A percentile compares a stretch with the other conserved stretches of the same genome.
Evolutionary conservation across 1,139 yeast species (phyloP).

Genomic region (Suhomyces bokatorum): DNA sequence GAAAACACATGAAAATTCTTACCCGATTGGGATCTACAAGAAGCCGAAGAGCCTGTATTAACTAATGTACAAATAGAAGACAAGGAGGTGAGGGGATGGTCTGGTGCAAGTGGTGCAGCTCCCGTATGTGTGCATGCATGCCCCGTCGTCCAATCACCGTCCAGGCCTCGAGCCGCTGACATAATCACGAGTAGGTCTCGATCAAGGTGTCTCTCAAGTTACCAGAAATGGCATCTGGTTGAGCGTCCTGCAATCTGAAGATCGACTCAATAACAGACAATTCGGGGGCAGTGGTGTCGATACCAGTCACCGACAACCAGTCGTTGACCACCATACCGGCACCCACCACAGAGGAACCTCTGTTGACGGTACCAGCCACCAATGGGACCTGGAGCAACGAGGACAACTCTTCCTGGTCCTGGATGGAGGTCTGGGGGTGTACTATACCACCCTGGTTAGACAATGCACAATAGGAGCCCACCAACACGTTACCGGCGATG

Average conservation of each 20-base stretch:
- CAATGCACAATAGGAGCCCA: slow-evolving; percentile 92
- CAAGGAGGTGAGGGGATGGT: neutral
- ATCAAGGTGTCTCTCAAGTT: slow-evolving; percentile 87
- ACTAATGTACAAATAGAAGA: slow-evolving; percentile 11
- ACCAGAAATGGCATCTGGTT: slow-evolving; percentile 80
- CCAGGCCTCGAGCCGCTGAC: neutral
- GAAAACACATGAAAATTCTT: neutral
- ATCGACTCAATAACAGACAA: slow-evolving; percentile 94
- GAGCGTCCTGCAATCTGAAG: slow-evolving; percentile 87
- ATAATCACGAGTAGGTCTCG: slow-evolving; percentile 62
- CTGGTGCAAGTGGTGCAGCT: neutral
- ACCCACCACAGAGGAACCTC: slow-evolving; percentile 97
- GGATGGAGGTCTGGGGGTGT: slow-evolving; percentile 95
- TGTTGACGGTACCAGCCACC: slow-evolving; percentile 97
- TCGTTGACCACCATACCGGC: slow-evolving; percentile 99
- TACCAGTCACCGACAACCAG: slow-evolving; percentile 96
- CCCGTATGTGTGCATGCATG: too few species aligned
- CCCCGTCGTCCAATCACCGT: neutral
- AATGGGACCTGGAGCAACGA: slow-evolving; percentile 94
- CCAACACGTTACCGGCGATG: slow-evolving; percentile 95
- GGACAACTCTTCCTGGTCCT: slow-evolving; percentile 97
- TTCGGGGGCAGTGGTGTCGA: slow-evolving; percentile 98
- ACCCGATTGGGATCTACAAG: slow-evolving; percentile 1
- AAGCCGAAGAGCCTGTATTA: slow-evolving; percentile 7
- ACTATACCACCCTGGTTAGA: slow-evolving; percentile 98